phyloP scores from a whole-genome alignment of 1,284 basidiomycete species.

The Marasmius fiardii region DNA sequence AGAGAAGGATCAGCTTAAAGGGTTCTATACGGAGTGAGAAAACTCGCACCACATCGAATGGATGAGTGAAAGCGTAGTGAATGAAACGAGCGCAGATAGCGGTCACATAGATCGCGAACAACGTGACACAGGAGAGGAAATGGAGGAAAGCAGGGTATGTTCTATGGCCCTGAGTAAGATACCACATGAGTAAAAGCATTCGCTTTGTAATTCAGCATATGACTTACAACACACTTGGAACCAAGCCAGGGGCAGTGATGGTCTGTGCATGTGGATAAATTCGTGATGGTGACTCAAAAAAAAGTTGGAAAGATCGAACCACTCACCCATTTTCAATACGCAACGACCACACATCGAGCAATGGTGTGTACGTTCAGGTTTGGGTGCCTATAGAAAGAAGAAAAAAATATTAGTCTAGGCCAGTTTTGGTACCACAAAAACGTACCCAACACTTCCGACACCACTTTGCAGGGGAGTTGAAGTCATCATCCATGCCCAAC shows the following conservation, averaged over 20 bases:
- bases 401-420: background rate
- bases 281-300: slow-evolving; percentile 14
- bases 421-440: background rate
- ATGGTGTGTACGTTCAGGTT: slow-evolving; percentile 84
- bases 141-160: slow-evolving; percentile 87
- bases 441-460: slow-evolving; percentile 67
- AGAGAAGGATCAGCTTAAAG: slow-evolving; percentile 3
- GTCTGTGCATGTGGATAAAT: slow-evolving; percentile 42
- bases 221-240: slow-evolving; percentile 69
- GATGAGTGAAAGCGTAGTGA: slow-evolving; percentile 65
- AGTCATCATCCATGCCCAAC: slow-evolving; percentile 40
- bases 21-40: slow-evolving; percentile 1
- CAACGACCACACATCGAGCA: slow-evolving; percentile 77
- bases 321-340: slow-evolving; percentile 81
- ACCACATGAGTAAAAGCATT: slow-evolving; percentile 6
- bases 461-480: slow-evolving; percentile 58
- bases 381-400: slow-evolving; percentile 46
- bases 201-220: background rate
- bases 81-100: slow-evolving; percentile 55
- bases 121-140: slow-evolving; percentile 67
- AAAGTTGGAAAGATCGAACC: background rate
- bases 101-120: slow-evolving; percentile 63
- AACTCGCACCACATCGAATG: slow-evolving; percentile 51
- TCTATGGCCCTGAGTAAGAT: slow-evolving; percentile 67
- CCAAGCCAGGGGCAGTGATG: slow-evolving; percentile 91